Base-by-base conservation (phyloP, 1,284 basidiomycete species). In the Moniliophthora roreri region DNA sequence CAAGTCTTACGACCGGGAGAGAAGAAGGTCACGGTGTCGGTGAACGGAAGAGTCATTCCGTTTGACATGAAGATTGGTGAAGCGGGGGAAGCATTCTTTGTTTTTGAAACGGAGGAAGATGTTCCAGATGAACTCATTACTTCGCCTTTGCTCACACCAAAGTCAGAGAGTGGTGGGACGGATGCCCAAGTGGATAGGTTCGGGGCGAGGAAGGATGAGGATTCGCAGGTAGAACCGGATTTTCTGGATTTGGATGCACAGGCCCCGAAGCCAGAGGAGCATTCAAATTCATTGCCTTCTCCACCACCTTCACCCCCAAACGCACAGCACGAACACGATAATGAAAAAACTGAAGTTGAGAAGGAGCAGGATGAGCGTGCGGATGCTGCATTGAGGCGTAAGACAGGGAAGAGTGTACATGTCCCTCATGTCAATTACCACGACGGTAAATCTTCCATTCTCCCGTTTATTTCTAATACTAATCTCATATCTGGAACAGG, bases 61-160 rank as follows among this genome's bases (percentile, higher is more conserved):
- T 99, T 94, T 68, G 84, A 82, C 66, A 99, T 99, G 97, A 99
- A 99, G 78, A 95, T 99, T 60, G 94, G 95, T 40, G 96, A 99
- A 57, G 93, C 95, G 1, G 97, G 97, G 16, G 97, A 99, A 73
- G 97, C 96, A 0, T 99, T 99, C 78, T 99, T 99, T 65, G 91
- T 99, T 37, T 93, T 99, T 61, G 95, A 99, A 71, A 98, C 96
- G 1, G 93, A 97, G 42, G 91, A 89, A 48, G 91, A 95, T 58
- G 87, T 99, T 32, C 96, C 97, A 1, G 90, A 86, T 44, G 92
- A 95, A 64, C 82, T 99, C 55, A 89, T 96, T 61, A 99, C 97
- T 0, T 94, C 91, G 71, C 97, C 97, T 20, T 75, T 96, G 18
- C 82, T 95, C 16, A 78, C 82, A 57, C 81, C 89, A 4, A 86